Percentiles rank a stretch among this genome's conserved stretches.
These are phyloP conservation scores for Trichoderma sp. DNA, from an alignment of 2,329 filamentous ascomycete species.

Conservation along the genomic window DNA sequence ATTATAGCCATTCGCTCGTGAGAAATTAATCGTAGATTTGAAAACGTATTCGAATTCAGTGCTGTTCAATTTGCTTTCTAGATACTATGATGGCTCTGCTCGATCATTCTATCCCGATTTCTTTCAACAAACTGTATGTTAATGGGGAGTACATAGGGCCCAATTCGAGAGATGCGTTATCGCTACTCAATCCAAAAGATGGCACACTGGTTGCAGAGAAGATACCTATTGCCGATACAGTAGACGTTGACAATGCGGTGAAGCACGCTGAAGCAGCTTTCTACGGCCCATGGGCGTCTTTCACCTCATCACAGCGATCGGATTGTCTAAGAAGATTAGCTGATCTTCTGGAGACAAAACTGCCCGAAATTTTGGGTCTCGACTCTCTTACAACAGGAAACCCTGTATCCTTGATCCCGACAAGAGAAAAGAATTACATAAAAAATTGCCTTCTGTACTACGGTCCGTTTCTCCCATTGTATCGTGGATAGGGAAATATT, in stretches of 20 bases:
- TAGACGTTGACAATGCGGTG: background rate
- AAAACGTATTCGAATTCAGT: background rate
- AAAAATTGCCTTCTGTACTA: slow-evolving; percentile 5
- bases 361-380: background rate
- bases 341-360: slow-evolving; percentile 1
- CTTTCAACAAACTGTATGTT: background rate
- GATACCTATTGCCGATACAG: background rate
- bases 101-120: background rate
- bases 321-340: background rate
- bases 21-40: background rate
- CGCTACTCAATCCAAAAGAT: background rate
- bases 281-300: background rate
- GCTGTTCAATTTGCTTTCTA: background rate
- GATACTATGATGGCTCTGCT: background rate
- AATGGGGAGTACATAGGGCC: background rate
- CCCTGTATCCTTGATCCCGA: background rate
- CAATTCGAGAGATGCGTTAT: background rate
- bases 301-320: background rate
- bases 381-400: slow-evolving; percentile 2
- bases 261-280: slow-evolving; percentile 1
- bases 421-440: slow-evolving; percentile 6
- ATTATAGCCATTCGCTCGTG: background rate
- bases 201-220: background rate
- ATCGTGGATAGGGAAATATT: rapidly evolving
- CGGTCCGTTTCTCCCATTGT: background rate